Evolutionary conservation across 2,329 filamentous ascomycete genomes (phyloP), one percentile per base, ranked within the genome.

Genomic region (Exophiala sp.): DNA sequence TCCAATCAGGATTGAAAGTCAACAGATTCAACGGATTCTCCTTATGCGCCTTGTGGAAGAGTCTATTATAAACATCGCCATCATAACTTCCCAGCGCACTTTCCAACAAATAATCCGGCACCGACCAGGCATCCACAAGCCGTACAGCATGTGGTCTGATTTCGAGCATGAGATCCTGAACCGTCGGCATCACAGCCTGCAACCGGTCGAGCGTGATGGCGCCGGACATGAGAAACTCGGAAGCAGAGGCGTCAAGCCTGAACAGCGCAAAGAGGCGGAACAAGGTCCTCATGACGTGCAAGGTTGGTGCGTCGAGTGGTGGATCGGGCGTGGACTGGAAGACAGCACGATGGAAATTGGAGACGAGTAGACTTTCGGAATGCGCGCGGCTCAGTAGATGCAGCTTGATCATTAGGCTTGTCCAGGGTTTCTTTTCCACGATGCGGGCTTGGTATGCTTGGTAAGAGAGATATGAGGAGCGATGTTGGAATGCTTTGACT

Each of bases 1-100:
- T 65, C 63, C 70, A 76, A 51, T 75, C 67, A 5, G 68, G 66
- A 57, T 78, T 77, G 56, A 78, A 76, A 0, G 72, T 76, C 8
- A 71, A 63, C 46, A 63, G 62, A 50, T 78, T 78, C 57, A 78
- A 53, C 8, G 75, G 75, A 60, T 78, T 78, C 56, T 71, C 60
- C 39, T 70, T 63, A 65, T 78, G 74, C 2, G 75, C 75, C 45
- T 71, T 66, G 48, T 77, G 67, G 52, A 70, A 78, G 35, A 78
- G 59, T 48, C 77, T 72, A 58, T 78, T 76, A 55, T 78, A 78
- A 5, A 77, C 74, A 43, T 68, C 72, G 1, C 76, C 75, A 59
- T 78, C 75, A 48, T 68, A 72, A 37, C 74, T 63, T 0, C 75
- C 75, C 32, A 78, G 60, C 4, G 75, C 72, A 60, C 73, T 76